Conservation (phyloP, 2,329 filamentous ascomycete species). For the Paracorniculantispora psalliotae region DNA sequence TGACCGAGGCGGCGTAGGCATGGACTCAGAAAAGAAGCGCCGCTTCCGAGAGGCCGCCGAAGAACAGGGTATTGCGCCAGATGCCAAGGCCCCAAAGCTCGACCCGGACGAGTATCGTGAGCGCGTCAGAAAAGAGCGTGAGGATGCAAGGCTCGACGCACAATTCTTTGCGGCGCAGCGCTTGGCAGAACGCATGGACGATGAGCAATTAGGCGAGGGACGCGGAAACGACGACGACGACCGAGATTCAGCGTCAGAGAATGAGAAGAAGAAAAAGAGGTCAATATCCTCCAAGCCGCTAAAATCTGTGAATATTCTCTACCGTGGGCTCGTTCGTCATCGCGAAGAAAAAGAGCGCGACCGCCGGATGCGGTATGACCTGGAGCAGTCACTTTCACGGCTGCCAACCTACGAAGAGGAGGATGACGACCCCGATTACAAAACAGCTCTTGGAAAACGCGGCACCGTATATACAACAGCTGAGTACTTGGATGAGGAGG, state of each 20-base stretch:
- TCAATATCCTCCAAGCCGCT: constrained; percentile 47
- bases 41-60: constrained; percentile 62
- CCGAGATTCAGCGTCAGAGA: constrained; percentile 14
- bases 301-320: constrained; percentile 70
- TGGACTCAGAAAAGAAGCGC: constrained; percentile 78
- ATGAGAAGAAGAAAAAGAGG: constrained; percentile 11
- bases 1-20: constrained; percentile 74
- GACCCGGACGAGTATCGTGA: constrained; percentile 70
- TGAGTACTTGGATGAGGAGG: constrained; percentile 70
- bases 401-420: constrained; percentile 65
- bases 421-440: constrained; percentile 71
- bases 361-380: constrained; percentile 56
- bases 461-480: constrained; percentile 52
- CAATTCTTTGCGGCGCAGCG: constrained; percentile 75
- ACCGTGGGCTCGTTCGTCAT: constrained; percentile 67
- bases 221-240: constrained; percentile 19
- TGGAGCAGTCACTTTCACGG: constrained; percentile 58
- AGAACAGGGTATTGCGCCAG: constrained; percentile 42
- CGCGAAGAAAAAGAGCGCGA: constrained; percentile 68
- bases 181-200: constrained; percentile 71
- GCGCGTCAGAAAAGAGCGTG: constrained; percentile 63
- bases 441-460: constrained; percentile 59
- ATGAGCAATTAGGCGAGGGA: constrained; percentile 36
- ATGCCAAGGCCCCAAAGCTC: constrained; percentile 55
- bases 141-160: constrained; percentile 62